phyloP scores from a whole-genome alignment of 2,329 filamentous ascomycete species.

The Pseudocercospora fijiensis region DNA sequence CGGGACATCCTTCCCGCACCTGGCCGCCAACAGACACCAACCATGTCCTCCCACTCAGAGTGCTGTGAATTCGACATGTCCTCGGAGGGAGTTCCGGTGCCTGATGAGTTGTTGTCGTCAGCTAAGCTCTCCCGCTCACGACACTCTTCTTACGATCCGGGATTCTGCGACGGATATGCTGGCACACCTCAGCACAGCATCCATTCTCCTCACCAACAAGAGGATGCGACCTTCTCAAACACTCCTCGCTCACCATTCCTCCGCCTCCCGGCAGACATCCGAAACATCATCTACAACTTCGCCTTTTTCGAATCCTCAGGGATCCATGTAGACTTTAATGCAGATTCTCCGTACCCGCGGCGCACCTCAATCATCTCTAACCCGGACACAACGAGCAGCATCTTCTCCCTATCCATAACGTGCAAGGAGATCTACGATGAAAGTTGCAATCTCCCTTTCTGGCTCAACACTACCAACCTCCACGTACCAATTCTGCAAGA shows the following conservation, averaged over 20 bases:
- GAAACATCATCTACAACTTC: slow-evolving; percentile 24
- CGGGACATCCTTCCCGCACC: neutral
- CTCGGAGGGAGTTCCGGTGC: neutral
- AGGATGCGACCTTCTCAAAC: neutral
- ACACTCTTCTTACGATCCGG: neutral
- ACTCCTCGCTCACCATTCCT: slow-evolving; percentile 6
- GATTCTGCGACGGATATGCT: neutral
- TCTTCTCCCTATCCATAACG: slow-evolving; percentile 17
- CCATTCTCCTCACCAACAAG: neutral
- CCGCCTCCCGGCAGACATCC: slow-evolving; percentile 19
- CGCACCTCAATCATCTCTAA: neutral
- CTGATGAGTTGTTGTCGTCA: neutral
- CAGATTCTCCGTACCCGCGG: neutral
- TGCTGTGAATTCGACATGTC: neutral
- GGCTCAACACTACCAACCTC: slow-evolving; percentile 24
- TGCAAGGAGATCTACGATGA: slow-evolving; percentile 22
- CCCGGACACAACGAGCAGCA: neutral
- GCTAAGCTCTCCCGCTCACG: neutral
- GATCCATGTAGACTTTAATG: slow-evolving; percentile 17
- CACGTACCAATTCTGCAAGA: slow-evolving; percentile 22
- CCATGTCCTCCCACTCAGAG: neutral
- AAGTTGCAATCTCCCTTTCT: slow-evolving; percentile 18
- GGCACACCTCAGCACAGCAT: neutral
- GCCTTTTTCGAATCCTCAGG: slow-evolving; percentile 17
- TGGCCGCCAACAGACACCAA: neutral